Conservation (phyloP, 139 green algal genomes). For the Tetradesmus obliquus region DNA sequence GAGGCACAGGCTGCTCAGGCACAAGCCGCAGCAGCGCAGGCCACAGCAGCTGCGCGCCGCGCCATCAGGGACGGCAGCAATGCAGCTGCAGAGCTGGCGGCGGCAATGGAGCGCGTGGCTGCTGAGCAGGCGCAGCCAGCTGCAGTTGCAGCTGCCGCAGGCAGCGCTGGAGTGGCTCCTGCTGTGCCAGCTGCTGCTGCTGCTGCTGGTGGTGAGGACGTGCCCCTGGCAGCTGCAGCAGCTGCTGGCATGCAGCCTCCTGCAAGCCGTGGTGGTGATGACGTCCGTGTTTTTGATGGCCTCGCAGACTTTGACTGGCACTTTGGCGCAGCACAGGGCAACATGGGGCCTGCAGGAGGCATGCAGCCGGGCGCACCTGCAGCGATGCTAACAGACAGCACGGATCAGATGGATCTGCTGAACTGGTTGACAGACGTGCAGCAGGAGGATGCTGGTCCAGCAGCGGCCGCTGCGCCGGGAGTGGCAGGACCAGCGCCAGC, state of each 20-base stretch:
- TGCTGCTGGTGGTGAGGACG: background rate
- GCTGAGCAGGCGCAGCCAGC: background rate
- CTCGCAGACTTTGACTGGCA: background rate
- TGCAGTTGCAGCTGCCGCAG: background rate
- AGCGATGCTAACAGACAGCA: too few relatives aligned
- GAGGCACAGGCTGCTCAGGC: background rate
- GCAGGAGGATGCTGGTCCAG: background rate
- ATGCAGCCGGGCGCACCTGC: background rate
- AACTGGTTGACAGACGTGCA: too few relatives aligned
- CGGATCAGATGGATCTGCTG: too few relatives aligned
- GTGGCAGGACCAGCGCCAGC: background rate
- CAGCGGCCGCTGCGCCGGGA: background rate
- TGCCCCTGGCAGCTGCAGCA: background rate
- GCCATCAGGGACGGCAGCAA: background rate
- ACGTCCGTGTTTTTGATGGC: background rate
- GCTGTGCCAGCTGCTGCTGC: background rate
- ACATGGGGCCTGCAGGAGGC: background rate
- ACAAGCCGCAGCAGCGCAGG: background rate
- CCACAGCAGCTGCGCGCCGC: background rate
- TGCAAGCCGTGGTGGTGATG: background rate
- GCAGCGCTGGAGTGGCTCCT: background rate
- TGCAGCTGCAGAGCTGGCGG: background rate
- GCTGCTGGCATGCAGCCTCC: background rate
- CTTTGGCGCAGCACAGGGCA: background rate
- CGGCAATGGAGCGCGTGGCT: background rate